These are phyloP conservation scores for Monosporascus sp. DNA, from an alignment of 2,329 filamentous ascomycete species.

Conservation along the genomic window DNA sequence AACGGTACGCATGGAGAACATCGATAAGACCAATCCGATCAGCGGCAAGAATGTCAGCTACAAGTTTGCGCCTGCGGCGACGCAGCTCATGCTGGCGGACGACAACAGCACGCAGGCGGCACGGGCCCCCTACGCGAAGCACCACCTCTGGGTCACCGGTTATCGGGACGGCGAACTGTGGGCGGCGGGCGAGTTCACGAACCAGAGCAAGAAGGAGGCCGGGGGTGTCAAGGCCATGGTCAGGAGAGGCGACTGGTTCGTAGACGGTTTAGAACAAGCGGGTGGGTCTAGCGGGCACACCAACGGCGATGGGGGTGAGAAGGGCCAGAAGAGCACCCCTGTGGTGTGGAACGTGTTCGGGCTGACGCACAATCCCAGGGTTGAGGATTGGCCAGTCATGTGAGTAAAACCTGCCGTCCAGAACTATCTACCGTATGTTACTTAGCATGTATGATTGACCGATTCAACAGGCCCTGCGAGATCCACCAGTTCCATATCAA, in stretches of 20 bases:
- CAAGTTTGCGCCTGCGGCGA: conserved; percentile 39
- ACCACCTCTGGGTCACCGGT: conserved; percentile 44
- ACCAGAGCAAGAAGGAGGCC: conserved; percentile 38
- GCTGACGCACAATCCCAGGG: conserved; percentile 41
- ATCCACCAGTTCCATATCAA: conserved; percentile 40
- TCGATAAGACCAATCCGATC: conserved; percentile 36
- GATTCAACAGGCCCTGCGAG: conserved; percentile 37
- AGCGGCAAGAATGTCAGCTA: conserved; percentile 46
- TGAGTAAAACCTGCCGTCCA: conserved; percentile 23
- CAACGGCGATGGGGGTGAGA: conserved; percentile 6
- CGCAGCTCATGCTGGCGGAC: conserved; percentile 43
- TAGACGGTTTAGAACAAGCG: conserved; percentile 15
- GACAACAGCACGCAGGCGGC: conserved; percentile 35
- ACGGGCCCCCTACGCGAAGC: conserved; percentile 39
- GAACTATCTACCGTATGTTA: neutral
- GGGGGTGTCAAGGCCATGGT: conserved; percentile 44
- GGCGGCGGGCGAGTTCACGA: conserved; percentile 46
- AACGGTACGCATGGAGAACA: conserved; percentile 43
- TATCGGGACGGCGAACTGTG: conserved; percentile 44
- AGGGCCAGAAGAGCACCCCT: conserved; percentile 41
- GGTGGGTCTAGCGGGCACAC: conserved; percentile 8
- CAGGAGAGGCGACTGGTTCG: conserved; percentile 40
- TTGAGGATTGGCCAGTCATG: conserved; percentile 48
- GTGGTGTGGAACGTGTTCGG: conserved; percentile 47
- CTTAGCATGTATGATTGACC: conserved; percentile 4